Evolutionary conservation across 208 protist genomes (phyloP).

Genomic region (Angomonas deanei): DNA sequence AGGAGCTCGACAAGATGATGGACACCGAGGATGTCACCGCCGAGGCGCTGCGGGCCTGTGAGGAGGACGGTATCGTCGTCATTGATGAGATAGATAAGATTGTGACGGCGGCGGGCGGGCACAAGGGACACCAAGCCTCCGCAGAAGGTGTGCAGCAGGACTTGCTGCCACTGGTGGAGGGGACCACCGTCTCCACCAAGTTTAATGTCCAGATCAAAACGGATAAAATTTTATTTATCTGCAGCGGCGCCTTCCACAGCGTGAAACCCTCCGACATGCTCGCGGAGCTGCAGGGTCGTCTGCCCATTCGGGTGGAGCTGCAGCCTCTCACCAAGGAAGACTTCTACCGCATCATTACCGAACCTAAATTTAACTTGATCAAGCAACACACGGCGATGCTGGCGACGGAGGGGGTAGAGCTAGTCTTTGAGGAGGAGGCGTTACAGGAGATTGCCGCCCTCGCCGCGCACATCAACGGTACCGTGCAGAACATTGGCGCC

Average conservation of each 20-base stretch:
- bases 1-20: constrained; percentile 94
- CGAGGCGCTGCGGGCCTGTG: constrained; percentile 92
- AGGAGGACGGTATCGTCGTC: constrained; percentile 98
- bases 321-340: constrained; percentile 94
- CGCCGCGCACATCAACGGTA: constrained; percentile 93
- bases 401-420: constrained; percentile 93
- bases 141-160: constrained; percentile 98
- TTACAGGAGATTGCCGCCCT: constrained; percentile 94
- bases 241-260: constrained; percentile 96
- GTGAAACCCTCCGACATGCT: constrained; percentile 94
- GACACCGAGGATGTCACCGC: constrained; percentile 90
- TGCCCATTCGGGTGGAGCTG: constrained; percentile 98
- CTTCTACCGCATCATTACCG: constrained; percentile 96
- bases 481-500: constrained; percentile 97
- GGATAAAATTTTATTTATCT: constrained; percentile 98
- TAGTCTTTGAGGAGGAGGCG: constrained; percentile 93
- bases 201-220: constrained; percentile 96
- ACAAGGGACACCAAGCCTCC: constrained; percentile 90
- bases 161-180: constrained; percentile 97
- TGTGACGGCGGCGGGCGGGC: constrained; percentile 79
- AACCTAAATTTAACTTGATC: constrained; percentile 97
- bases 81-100: constrained; percentile 99
- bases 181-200: constrained; percentile 95
- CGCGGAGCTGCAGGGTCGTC: constrained; percentile 94
- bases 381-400: constrained; percentile 94